Evolutionary conservation across 495 filamentous ascomycete genomes (phyloP).

Genomic region (Xylaria cubensis): DNA sequence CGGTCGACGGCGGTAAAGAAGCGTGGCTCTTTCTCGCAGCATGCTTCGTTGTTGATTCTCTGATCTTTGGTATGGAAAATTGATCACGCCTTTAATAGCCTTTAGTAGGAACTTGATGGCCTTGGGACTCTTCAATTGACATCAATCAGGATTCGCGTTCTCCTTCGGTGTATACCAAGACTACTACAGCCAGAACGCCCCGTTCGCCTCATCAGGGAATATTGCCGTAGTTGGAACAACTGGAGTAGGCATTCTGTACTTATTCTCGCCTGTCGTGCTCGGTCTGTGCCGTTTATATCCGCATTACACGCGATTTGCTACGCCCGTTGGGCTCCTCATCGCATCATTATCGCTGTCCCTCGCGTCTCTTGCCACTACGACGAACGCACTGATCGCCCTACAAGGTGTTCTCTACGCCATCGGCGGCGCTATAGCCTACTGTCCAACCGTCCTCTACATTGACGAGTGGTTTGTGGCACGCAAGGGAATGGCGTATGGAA

Average conservation of each 20-base stretch:
- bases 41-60: constrained; percentile 67
- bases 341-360: constrained; percentile 50
- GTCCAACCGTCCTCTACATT: constrained; percentile 56
- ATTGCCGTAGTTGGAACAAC: constrained; percentile 52
- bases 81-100: neutral
- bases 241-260: constrained; percentile 58
- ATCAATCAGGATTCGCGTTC: constrained; percentile 64
- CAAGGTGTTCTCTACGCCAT: constrained; percentile 62
- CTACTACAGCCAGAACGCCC: constrained; percentile 53
- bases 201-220: constrained; percentile 47
- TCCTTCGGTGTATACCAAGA: constrained; percentile 61
- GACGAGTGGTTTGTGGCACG: constrained; percentile 64
- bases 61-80: constrained; percentile 65
- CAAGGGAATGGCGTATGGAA: constrained; percentile 63
- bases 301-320: constrained; percentile 38
- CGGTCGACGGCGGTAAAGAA: constrained; percentile 64
- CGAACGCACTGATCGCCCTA: constrained; percentile 55
- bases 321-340: constrained; percentile 47
- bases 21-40: constrained; percentile 71
- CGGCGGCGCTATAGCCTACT: constrained; percentile 56
- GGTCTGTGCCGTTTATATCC: constrained; percentile 42
- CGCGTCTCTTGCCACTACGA: constrained; percentile 53
- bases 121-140: neutral
- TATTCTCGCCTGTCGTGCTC: constrained; percentile 51
- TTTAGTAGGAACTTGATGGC: neutral